These are phyloP conservation scores for Candolleomyces eurysporus DNA, from an alignment of 768 basidiomycete genomes.

Conservation along the genomic window DNA sequence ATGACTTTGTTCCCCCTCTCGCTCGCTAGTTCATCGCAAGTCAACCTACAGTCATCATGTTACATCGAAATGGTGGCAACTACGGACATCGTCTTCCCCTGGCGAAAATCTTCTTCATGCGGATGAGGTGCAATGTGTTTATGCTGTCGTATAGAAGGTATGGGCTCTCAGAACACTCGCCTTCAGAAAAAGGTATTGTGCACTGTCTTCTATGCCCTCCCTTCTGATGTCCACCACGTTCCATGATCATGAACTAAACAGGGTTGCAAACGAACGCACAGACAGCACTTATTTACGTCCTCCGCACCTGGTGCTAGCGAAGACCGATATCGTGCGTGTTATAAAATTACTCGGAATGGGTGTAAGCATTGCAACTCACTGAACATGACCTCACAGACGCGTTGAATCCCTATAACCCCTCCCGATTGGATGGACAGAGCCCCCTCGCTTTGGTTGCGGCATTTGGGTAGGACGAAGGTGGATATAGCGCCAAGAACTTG, in stretches of 20 bases:
- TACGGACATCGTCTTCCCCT: constrained; percentile 89
- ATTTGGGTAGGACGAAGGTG: no score
- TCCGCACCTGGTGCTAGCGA: constrained; percentile 59
- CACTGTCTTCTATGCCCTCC: no score
- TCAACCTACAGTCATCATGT: constrained; percentile 88
- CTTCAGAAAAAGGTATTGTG: constrained; percentile 85
- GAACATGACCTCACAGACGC: no score
- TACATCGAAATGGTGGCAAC: constrained; percentile 89
- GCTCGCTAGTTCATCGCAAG: constrained; percentile 36
- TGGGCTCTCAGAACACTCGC: constrained; percentile 81
- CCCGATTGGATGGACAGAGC: no score
- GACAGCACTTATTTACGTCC: constrained; percentile 76
- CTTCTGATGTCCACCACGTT: neutral
- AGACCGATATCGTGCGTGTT: no score
- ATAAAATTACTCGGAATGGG: no score
- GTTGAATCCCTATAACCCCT: no score
- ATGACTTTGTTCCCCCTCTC: constrained; percentile 8
- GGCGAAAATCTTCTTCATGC: constrained; percentile 75
- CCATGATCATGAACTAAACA: constrained; percentile 31
- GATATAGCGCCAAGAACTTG: no score
- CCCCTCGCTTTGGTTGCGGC: no score
- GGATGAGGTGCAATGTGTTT: constrained; percentile 89
- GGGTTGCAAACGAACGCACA: constrained; percentile 85
- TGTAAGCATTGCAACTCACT: no score
- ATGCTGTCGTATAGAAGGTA: constrained; percentile 98